These are phyloP conservation scores for grape (Vitis vinifera) DNA, from an alignment of 164 flowering plant species.

Conservation along the genomic window DNA sequence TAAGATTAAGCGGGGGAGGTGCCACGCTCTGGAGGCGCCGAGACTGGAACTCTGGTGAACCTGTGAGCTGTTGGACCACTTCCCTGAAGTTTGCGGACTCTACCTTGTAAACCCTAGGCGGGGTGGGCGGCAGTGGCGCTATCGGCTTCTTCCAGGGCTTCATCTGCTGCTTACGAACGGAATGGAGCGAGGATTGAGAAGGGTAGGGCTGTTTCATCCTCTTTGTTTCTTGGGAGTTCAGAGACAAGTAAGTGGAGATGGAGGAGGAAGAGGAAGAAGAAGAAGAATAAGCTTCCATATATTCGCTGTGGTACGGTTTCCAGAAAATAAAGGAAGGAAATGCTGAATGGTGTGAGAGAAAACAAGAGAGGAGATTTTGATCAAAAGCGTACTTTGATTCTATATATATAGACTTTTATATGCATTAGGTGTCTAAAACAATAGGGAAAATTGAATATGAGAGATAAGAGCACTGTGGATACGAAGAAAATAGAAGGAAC, in stretches of 20 bases:
- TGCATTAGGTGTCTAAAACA: neutral
- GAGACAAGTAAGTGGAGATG: neutral
- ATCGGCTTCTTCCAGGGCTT: constrained; percentile 39
- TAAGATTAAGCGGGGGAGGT: constrained; percentile 26
- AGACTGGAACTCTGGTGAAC: constrained; percentile 17
- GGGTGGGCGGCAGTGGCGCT: constrained; percentile 28
- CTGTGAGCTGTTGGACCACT: constrained; percentile 41
- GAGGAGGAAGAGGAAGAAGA: constrained; percentile 6
- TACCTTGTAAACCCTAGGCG: constrained; percentile 31
- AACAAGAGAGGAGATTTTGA: neutral
- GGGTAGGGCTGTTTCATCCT: neutral
- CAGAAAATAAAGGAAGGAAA: too few species aligned
- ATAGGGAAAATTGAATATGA: too few species aligned
- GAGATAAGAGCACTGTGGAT: neutral
- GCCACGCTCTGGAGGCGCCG: constrained; percentile 24
- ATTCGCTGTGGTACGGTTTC: too few species aligned
- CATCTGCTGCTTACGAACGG: constrained; percentile 17
- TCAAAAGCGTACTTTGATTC: neutral
- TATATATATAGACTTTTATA: neutral
- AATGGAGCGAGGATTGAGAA: constrained; percentile 18
- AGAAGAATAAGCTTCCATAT: constrained; percentile 14
- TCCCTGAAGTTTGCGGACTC: constrained; percentile 31
- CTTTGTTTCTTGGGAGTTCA: neutral
- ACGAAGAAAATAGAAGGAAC: neutral
- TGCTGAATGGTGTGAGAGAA: neutral